phyloP scores from a whole-genome alignment of 495 filamentous ascomycete genomes.

The Penicillium paxilli region DNA sequence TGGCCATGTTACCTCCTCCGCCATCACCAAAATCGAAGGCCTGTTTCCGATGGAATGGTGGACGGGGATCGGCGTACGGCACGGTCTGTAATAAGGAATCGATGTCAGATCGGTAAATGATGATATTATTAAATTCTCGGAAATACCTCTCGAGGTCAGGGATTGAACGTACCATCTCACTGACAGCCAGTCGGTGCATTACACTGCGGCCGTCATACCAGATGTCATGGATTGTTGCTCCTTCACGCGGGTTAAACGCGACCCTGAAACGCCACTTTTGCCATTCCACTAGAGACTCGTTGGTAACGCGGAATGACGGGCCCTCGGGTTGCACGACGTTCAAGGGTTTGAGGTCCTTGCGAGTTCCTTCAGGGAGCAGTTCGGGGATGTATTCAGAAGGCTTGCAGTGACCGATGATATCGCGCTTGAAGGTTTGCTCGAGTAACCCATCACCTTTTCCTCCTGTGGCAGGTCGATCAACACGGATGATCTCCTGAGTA shows the following conservation, averaged over 20 bases:
- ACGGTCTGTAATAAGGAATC: slow-evolving; percentile 50
- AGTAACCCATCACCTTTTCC: slow-evolving; percentile 40
- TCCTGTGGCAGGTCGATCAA: slow-evolving; percentile 52
- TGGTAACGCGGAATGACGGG: slow-evolving; percentile 62
- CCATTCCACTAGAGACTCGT: slow-evolving; percentile 59
- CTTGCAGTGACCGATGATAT: slow-evolving; percentile 48
- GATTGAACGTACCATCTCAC: slow-evolving; percentile 61
- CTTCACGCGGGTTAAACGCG: slow-evolving; percentile 68
- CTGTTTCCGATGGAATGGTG: slow-evolving; percentile 68
- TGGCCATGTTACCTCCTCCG: slow-evolving; percentile 67
- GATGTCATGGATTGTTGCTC: slow-evolving; percentile 67
- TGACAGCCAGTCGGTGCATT: slow-evolving; percentile 69
- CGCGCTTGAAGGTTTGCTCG: slow-evolving; percentile 48
- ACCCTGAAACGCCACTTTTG: slow-evolving; percentile 73
- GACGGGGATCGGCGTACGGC: slow-evolving; percentile 63
- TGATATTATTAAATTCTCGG: neutral
- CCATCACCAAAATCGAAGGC: slow-evolving; percentile 75
- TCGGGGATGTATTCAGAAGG: slow-evolving; percentile 69
- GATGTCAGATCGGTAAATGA: neutral
- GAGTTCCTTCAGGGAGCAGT: slow-evolving; percentile 55
- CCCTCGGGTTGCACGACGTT: slow-evolving; percentile 80
- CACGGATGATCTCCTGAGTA: slow-evolving; percentile 63
- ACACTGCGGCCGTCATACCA: slow-evolving; percentile 73
- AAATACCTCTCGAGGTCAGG: neutral
- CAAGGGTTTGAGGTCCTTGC: slow-evolving; percentile 73